These are phyloP conservation scores for Gaeumannomyces tritici DNA, from an alignment of 2,329 filamentous ascomycete species.

Conservation along the genomic window DNA sequence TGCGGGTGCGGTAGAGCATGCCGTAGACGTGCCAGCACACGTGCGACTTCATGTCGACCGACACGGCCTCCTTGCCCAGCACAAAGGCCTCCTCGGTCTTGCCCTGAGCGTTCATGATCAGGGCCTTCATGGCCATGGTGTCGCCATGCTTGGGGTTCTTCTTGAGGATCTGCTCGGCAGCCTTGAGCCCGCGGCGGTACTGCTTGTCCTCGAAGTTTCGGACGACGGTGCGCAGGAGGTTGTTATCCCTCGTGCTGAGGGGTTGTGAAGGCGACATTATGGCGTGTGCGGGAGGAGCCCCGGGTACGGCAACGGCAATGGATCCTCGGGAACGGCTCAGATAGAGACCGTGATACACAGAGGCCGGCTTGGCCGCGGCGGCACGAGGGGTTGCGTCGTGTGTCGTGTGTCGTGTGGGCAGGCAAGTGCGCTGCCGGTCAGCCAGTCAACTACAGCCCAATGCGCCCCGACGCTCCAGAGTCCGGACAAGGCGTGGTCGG, in stretches of 20 bases:
- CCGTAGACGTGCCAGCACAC: conserved; percentile 99
- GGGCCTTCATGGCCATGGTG: conserved; percentile 96
- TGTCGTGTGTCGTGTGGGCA: too few species aligned
- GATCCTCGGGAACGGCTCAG: not conserved
- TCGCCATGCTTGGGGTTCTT: conserved; percentile 96
- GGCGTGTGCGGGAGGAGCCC: conserved; percentile 1
- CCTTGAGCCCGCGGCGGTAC: conserved; percentile 90
- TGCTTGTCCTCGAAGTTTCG: conserved; percentile 97
- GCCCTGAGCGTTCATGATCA: conserved; percentile 88
- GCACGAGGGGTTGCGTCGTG: not conserved
- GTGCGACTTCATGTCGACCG: conserved; percentile 97
- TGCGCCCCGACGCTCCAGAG: not conserved
- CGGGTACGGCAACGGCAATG: too few species aligned
- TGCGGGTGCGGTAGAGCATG: conserved; percentile 80
- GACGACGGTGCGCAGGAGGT: conserved; percentile 90
- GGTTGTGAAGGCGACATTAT: conserved; percentile 54
- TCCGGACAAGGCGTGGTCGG: not conserved
- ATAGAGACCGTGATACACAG: not conserved
- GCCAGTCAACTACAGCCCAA: not conserved
- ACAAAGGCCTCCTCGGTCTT: conserved; percentile 91
- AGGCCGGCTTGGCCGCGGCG: not conserved
- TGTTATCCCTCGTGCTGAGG: conserved; percentile 77
- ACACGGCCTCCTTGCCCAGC: conserved; percentile 83
- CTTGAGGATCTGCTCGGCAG: conserved; percentile 90
- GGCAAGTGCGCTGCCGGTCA: not conserved